Evolutionary conservation across 2,329 filamentous ascomycete species (phyloP), one percentile per base, ranked within the genome.

Genomic region (Fusarium bulbicola): DNA sequence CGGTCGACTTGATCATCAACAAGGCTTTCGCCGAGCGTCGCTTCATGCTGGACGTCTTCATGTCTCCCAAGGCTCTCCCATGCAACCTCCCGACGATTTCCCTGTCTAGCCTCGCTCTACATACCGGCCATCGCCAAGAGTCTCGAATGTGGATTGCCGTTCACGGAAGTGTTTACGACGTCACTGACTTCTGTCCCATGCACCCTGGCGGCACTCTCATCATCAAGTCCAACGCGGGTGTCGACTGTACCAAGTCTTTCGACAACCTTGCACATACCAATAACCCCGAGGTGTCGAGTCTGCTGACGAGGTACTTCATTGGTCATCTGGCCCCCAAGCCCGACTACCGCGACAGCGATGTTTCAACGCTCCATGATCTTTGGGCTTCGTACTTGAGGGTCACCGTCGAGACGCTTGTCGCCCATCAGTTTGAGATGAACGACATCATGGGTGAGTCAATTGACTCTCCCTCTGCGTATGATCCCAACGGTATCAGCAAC

Each of bases 1-100:
- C 84, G 0, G 84, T 85, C 1, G 87, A 89, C 59, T 77, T 83
- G 37, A 84, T 89, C 56, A 77, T 88, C 57, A 84, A 86, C 71
- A 85, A 84, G 30, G 87, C 87, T 0, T 88, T 89, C 63, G 86
- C 86, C 0, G 87, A 89, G 77, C 81, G 87, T 2, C 82, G 87
- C 11, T 86, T 89, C 74, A 89, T 89, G 87, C 77, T 88, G 0
- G 86, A 89, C 65, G 86, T 89, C 45, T 89, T 89, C 76, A 88
- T 88, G 86, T 85, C 86, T 3, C 87, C 87, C 4, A 86, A 85
- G 63, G 84, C 86, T 1, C 82, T 88, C 4, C 84, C 86, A 0
- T 87, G 84, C 76, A 85, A 87, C 49, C 80, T 84, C 1, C 85
- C 86, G 0, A 86, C 84, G 0, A 87, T 89, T 24, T 82, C 86